Base-by-base conservation (phyloP, 139 green algal species). In the Astrephomene gubernaculifera region DNA sequence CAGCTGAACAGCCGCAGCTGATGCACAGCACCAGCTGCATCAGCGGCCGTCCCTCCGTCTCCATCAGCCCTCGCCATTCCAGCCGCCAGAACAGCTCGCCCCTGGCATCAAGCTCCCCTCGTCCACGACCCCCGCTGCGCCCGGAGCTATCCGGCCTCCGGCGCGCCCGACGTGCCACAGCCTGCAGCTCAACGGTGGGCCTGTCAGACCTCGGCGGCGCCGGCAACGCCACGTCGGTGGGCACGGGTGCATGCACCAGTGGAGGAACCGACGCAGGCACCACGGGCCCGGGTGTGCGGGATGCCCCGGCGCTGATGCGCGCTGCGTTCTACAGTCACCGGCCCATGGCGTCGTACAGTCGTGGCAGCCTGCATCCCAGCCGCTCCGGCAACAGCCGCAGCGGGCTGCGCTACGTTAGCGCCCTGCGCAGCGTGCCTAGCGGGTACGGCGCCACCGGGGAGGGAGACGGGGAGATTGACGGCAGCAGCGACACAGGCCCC, bases 401-500 rank as follows among this genome's bases (percentile, higher is more conserved):
- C 14, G 35, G 52, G 52, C 53, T 49, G 22, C 44, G 52, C 73
- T 49, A 38, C 33, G 52, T 10, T 9, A 33, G 25, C 31, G 72
- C 24, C 17, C 43, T 61, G 43, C 43, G 43, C 43, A 78, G 41
- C 70, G 35, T 72, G 65, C 65, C 33, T 4, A 35, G 65, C 65
- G 35, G 65, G 9, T 12, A 29, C 38, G 68, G 38, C 27, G 8
- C 36, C 43, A 43, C 21, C 44, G 70, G 63, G 5, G 63, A 10
- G 5, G 6, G n/a, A 6, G 69, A 81, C 29, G 73, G 39, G 7
- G 71, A 81, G n/a, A 43, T 60, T 27, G 74, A 82, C 57, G 57
- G 29, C 74, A 81, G 73, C 73, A 81, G 52, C 73, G 73, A 81
- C 73, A 81, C 73, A 0, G 35, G 43, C 5, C 73, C 52, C 36